Evolutionary conservation across 2,329 filamentous ascomycete genomes (phyloP).

Genomic region (Pestalotiopsis sp.): DNA sequence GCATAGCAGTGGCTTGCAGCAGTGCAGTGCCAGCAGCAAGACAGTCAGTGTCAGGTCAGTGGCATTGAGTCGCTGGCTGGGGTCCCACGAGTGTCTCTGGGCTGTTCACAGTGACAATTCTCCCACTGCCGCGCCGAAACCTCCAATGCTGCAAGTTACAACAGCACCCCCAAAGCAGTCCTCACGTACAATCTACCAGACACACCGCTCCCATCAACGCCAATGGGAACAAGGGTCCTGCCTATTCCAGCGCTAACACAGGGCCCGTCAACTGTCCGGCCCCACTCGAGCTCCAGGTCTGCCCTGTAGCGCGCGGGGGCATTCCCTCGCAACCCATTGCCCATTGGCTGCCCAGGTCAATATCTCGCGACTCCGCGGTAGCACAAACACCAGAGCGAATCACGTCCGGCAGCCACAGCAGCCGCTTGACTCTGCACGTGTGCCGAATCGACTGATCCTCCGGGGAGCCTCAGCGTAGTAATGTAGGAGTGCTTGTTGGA

Average conservation of each 20-base stretch:
- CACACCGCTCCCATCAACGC: constrained; percentile 5
- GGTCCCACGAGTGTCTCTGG: not conserved
- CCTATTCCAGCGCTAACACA: constrained; percentile 2
- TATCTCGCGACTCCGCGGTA: not conserved
- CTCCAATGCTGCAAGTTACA: not conserved
- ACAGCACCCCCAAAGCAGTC: not conserved
- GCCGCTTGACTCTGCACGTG: not conserved
- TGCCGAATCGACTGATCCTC: too few relatives aligned
- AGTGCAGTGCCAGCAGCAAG: not conserved
- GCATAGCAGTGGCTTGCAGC: not conserved
- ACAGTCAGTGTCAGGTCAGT: not conserved
- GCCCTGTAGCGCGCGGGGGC: not conserved
- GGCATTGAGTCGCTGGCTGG: not conserved
- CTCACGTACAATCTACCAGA: not conserved
- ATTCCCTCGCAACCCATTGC: not conserved
- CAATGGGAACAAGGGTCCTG: constrained; percentile 3
- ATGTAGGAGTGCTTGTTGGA: too few relatives aligned
- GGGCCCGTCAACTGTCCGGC: not conserved
- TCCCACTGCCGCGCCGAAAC: too few relatives aligned
- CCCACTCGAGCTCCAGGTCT: not conserved
- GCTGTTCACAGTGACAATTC: too few relatives aligned
- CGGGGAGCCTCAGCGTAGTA: not conserved
- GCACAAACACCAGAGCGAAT: not conserved
- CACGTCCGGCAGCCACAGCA: not conserved
- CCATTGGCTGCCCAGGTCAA: constrained; percentile 1